Evolutionary conservation across 768 basidiomycete genomes (phyloP).

Genomic region (Auricularia sp.): DNA sequence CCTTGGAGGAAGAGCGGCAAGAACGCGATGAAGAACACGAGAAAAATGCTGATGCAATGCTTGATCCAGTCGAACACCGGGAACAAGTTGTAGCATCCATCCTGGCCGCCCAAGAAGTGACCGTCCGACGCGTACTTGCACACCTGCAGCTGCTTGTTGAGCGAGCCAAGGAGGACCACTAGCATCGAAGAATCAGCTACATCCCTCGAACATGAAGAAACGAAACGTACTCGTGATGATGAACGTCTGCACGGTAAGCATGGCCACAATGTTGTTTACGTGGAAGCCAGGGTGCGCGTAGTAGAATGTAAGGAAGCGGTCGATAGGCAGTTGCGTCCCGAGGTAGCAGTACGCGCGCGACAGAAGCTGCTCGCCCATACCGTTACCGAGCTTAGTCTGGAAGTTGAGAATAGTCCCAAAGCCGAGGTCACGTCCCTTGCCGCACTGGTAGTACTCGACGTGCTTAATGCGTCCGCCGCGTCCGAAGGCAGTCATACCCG

Average conservation of each 20-base stretch:
- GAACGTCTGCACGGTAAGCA: conserved; percentile 92
- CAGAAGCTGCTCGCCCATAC: conserved; percentile 99
- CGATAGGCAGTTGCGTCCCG: conserved; percentile 94
- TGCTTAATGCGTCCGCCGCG: conserved; percentile 97
- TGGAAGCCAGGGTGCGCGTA: conserved; percentile 99
- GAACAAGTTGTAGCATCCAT: too few species aligned
- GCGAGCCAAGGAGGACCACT: conserved; percentile 93
- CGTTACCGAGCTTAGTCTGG: conserved; percentile 99
- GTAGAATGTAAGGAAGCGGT: conserved; percentile 98
- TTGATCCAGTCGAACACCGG: too few species aligned
- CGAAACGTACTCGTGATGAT: conserved; percentile 68
- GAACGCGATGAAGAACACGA: too few species aligned
- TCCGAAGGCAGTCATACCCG: conserved; percentile 96
- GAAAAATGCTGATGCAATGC: too few species aligned
- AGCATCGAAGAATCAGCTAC: too few species aligned
- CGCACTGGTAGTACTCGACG: conserved; percentile 98
- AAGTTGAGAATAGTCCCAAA: conserved; percentile 99
- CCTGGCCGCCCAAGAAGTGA: conserved; percentile 63
- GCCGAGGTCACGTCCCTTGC: conserved; percentile 96
- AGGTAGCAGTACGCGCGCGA: conserved; percentile 98
- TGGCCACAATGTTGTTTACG: conserved; percentile 99
- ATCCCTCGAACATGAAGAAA: too few species aligned
- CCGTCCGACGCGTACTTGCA: conserved; percentile 71
- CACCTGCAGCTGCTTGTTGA: conserved; percentile 70
- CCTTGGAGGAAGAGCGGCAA: too few species aligned